Base-by-base conservation (phyloP, 805 yeast species). In the Sugiyamaella americana region DNA sequence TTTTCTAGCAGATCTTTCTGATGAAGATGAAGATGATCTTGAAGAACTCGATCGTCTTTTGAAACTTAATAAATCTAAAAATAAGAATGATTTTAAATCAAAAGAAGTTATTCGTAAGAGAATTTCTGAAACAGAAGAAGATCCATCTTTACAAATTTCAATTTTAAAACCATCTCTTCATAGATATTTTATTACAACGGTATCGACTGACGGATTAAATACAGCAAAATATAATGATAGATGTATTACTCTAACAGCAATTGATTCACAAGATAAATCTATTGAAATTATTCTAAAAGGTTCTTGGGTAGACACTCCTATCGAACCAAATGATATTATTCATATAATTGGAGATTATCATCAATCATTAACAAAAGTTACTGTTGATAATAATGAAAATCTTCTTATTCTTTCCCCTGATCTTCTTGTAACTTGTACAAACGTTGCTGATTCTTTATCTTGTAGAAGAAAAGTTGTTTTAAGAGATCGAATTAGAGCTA, bases 361-460 rank as follows among this genome's bases (percentile, higher is more conserved):
- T 38, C 46, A 44, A 11, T 21, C 30, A 4, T 20, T 47, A 3
- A 48, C 32, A 13, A 38, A 41, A 8, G 51, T 80, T 2, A 73
- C 82, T 5, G 85, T 82, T 53, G 69, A 72, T 40, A 73, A 74
- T 48, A 65, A 72, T 29, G 73, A 73, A 24, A 79, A 83, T 54
- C 60, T 88, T n/a, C 63, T 89, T 23, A 73, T 91, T 18, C 75
- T 93, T 74, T 77, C 84, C 53, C 98, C 98, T 0, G 98, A 93
- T 60, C 65, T 78, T 3, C 65, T 93, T 10, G 66, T 91, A 0
- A 78, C 96, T 0, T 88, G 96, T 2, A 93, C 98, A 0, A 68
- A 82, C 3, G 76, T 88, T 1, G 82, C 96, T 1, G 84, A 84
- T 37, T 82, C 91, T 1, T 67, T 87, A 24, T 72, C 69, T 17